Base-by-base conservation (phyloP, 495 filamentous ascomycete genomes). In the Podospora comata region DNA sequence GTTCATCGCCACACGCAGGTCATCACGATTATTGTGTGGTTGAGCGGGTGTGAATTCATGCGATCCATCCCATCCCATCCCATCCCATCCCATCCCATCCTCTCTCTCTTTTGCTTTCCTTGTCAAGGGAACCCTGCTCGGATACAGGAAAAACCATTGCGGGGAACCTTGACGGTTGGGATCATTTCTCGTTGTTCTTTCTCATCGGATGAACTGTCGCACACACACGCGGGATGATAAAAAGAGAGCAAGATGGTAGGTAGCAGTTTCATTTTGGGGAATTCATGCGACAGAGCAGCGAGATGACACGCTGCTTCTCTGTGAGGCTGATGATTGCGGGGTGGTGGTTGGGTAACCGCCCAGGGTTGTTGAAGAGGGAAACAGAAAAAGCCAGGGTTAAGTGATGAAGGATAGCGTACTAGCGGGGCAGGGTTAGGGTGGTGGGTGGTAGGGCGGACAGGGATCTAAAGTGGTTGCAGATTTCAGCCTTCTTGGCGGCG, bases 381-480 rank as follows among this genome's bases (percentile, higher is more conserved):
- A 16, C 16, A 48, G 15, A 48, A 48, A 11, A 48, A 48, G 39
- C 39, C 9, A 48, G 39, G 39, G 39, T 48, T 48, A 48, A 2
- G 39, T 11, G 39, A 48, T 48, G 13, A 16, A 11, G 39, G 30
- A 7, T 32, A 5, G 39, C 18, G 39, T 11, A 23, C 23, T 23
- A 23, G 23, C 23, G 13, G 39, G 39, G 0, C 39, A 48, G 39
- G 39, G 39, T 48, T 48, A 48, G 39, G 39, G 39, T 48, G 34
- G 11, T 39, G 34, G 34, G 34, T 39, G 39, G 13, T 63, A 34
- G 34, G 44, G 57, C 68, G 56, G 34, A 64, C 66, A 67, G 28
- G 66, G 66, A 32, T 64, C 28, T 67, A 67, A 67, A 67, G 66
- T 67, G 66, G 28, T 67, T 64, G 66, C 66, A 67, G 62, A 34